Evolutionary conservation across 768 basidiomycete genomes (phyloP), one percentile per base, ranked within the genome.

Genomic region (Coprinopsis strossmayeri): DNA sequence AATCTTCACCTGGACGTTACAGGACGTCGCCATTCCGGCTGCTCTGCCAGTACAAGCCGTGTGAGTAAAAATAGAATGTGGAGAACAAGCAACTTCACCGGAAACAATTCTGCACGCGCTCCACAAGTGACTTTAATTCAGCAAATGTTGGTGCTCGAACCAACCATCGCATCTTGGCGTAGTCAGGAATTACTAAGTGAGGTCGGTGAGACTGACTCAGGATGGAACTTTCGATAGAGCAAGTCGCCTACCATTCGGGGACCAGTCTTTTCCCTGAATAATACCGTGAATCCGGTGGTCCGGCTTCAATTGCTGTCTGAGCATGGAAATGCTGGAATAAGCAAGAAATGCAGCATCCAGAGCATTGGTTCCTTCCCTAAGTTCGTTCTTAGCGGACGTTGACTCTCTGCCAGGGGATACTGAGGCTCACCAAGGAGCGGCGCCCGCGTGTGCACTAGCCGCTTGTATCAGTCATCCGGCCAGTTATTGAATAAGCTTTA

Each of bases 281-380:
- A 88, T 71, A 2, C 91, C 89, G 57, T 91, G 85, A 5, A 92
- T 71, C 20, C 91, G 82, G 54, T 84, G 77, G 39, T 83, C 78
- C 0, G 92, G 91, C 61, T 82, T 82, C 51, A 91, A 81, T 67
- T 95, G 92, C 63, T 95, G 92, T 11, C 92, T 78, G 40, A 95
- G 73, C 20, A 81, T 80, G 2, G 90, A 84, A 34, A 95, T 74
- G 40, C 78, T 74, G 5, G 82, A 80, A 62, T 94, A 93, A 0
- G 90, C 86, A 7, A 90, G 66, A 61, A 92, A 86, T 0, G 91
- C 91, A 0, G 92, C 92, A 58, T 94, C 92, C 37, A 91, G 75
- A 11, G 91, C 89, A 58, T 93, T 93, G 34, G 76, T 77, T 20
- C 85, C 91, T 63, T 93, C 87, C 86, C 77, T 77, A 50, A n/a